Evolutionary conservation across 306 rosid species (phyloP), one percentile per base, ranked within the genome.

Genomic region (Fagus crenata): DNA sequence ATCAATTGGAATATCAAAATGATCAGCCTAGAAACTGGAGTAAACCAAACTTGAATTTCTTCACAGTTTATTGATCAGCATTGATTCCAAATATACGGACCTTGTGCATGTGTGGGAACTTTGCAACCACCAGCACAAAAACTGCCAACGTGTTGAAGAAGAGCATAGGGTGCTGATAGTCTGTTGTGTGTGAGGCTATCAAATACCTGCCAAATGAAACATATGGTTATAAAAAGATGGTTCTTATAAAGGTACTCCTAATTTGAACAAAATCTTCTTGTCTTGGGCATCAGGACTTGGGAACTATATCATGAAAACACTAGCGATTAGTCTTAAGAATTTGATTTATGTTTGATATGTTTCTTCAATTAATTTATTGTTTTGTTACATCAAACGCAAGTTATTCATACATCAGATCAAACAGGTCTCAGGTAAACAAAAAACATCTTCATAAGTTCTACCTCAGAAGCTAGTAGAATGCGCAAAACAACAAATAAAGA

Each of bases 81-180:
- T 84, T 84, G 81, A 84, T 84, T 14, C 87, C 87, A 53, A 84
- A 84, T 80, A 84, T 84, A 11, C 87, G 80, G 59, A 84, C 87
- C 79, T 80, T 84, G 82, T 84, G 87, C 87, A 84, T 84, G 80
- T 84, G 69, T 43, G 87, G 87, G 80, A 84, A 84, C 80, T 84
- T 84, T 4, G 87, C 87, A 33, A 84, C 84, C 67, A 84, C 87
- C 81, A 84, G 63, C 53, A 84, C 77, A 63, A 84, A 84, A 46
- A 84, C 87, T 36, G 84, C 84, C 67, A 84, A 43, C 1, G 87
- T 84, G 63, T 84, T 84, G 9, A 84, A 77, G 77, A 84, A 60
- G 56, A 84, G 84, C 82, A 80, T 84, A 4, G 84, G 87, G 76
- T 84, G 75, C 55, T 80, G 82, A 36, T 84, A 84, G 76, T 76